Evolutionary conservation across 345 rosid genomes (phyloP).

Genomic region (Acer yangbiense): DNA sequence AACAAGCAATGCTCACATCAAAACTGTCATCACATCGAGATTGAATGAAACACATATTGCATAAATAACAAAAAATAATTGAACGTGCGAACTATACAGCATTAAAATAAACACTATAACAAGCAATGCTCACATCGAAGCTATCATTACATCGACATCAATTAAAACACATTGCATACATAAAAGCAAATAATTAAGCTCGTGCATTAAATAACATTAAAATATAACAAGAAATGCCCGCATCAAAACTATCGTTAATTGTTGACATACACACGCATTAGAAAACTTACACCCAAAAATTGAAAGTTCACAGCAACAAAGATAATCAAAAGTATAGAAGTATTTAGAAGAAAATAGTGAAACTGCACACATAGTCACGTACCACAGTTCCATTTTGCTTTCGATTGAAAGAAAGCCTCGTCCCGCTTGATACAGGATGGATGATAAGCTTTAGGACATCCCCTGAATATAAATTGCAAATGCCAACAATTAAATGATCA

Average conservation of each 20-base stretch:
- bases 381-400: conserved; percentile 97
- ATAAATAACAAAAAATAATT: not conserved
- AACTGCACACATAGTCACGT: conserved; percentile 60
- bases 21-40: not conserved
- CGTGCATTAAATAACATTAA: not conserved
- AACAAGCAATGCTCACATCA: not conserved
- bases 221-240: not conserved
- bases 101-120: not conserved
- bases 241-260: not conserved
- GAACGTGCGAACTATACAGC: not conserved
- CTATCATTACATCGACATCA: not conserved
- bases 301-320: not conserved
- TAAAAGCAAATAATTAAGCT: not conserved
- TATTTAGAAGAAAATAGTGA: conserved; percentile 8
- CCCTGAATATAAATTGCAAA: conserved; percentile 44
- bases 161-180: not conserved
- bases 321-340: conserved; percentile 9
- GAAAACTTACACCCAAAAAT: not conserved
- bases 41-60: not conserved
- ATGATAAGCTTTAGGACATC: conserved; percentile 99
- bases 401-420: conserved; percentile 77
- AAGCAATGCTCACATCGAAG: not conserved
- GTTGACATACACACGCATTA: not conserved
- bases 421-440: conserved; percentile 94
- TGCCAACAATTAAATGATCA: not conserved